Evolutionary conservation across 352 stramenopile species (phyloP), one percentile per base, ranked within the genome.

Genomic region (Globisporangium apiculatum): DNA sequence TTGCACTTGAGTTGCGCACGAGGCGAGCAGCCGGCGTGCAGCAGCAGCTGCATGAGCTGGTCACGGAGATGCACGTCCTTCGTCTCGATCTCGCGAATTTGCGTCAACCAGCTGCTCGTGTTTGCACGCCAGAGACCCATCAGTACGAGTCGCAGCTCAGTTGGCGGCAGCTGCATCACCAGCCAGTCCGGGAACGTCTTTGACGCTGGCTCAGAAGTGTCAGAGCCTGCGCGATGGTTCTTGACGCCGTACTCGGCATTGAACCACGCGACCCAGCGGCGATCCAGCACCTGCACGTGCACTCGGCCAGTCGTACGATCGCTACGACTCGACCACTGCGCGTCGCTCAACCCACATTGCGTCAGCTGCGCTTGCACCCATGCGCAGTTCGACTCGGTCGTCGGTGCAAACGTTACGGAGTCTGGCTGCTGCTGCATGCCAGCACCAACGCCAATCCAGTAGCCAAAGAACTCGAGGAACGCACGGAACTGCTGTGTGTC

Each of bases 11-110:
- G 52, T 18, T 14, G 52, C 31, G 53, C 53, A 51, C 35, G 42
- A 35, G 53, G 53, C n/a, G 53, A 58, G n/a, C 43, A 58, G 53
- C 53, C 53, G 17, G 53, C 53, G 51, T 58, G 50, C 53, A 58
- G 43, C 53, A 58, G 53, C 42, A 58, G 43, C 42, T 58, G 53
- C 53, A 58, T 42, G 31, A 58, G 53, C 35, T 58, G 53, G 51
- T 58, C 53, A 36, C 53, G 43, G 53, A 58, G 51, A 24, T 42
- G 53, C 35, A 45, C 43, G 31, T 24, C 14, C 31, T 40, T 7
- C 53, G 53, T 58, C 41, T 42, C 35, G 31, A 58, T 58, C 53
- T 50, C 53, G 17, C 31, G 43, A 9, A 24, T n/a, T 42, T 58
- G 53, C 43, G 31, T 58, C 53, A 15, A 31, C 41, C 53, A 50